phyloP scores from a whole-genome alignment of 2,329 filamentous ascomycete species.

The Tolypocladium inflatum region DNA sequence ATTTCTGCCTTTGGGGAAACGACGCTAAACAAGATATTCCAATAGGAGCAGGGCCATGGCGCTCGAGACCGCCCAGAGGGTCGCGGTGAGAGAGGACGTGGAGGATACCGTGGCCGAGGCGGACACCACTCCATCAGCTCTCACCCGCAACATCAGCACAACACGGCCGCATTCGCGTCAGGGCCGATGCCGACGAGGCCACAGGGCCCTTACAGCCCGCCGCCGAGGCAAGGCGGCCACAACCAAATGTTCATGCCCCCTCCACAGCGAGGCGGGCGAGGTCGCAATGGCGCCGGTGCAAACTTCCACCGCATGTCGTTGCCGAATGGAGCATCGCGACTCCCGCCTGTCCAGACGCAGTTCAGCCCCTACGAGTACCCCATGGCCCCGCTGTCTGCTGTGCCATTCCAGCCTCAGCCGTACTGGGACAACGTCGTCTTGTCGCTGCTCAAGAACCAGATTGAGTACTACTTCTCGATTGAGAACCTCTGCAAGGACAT shows the following conservation, averaged over 20 bases:
- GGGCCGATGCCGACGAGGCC: constrained; percentile 22
- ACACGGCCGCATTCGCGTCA: constrained; percentile 18
- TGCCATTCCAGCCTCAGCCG: constrained; percentile 25
- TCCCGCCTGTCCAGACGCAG: constrained; percentile 26
- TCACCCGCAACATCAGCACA: constrained; percentile 24
- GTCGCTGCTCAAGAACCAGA: constrained; percentile 36
- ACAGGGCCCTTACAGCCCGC: constrained; percentile 33
- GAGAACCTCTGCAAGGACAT: constrained; percentile 93
- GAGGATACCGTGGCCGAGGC: constrained; percentile 36
- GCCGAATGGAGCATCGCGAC: constrained; percentile 23
- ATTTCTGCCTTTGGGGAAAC: not conserved
- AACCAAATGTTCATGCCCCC: constrained; percentile 22
- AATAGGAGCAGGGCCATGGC: constrained; percentile 17
- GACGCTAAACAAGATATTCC: constrained; percentile 1
- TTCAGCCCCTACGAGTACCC: constrained; percentile 28
- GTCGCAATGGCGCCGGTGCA: constrained; percentile 19
- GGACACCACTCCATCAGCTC: constrained; percentile 27
- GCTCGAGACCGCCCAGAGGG: constrained; percentile 25
- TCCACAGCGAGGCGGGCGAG: constrained; percentile 24
- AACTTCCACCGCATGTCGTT: constrained; percentile 30
- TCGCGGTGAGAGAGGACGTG: constrained; percentile 31
- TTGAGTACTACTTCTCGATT: constrained; percentile 95
- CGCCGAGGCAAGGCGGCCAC: constrained; percentile 30
- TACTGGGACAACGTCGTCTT: constrained; percentile 44
- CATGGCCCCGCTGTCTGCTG: constrained; percentile 27